Percentiles rank a stretch among this genome's conserved stretches.
phyloP scores from a whole-genome alignment of 495 filamentous ascomycete species.

The Daldinia loculata region DNA sequence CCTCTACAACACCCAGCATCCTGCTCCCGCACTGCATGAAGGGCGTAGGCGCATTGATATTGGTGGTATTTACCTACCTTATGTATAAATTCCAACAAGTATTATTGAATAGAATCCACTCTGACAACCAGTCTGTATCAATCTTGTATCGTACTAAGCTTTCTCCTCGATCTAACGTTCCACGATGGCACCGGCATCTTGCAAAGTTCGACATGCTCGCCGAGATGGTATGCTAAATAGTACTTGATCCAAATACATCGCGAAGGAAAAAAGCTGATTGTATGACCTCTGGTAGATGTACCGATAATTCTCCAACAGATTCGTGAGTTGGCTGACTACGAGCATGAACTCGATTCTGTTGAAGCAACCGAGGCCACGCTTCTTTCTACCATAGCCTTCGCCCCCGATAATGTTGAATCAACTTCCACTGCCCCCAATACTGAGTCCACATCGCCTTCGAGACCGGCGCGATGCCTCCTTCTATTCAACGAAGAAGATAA shows the following conservation, averaged over 20 bases:
- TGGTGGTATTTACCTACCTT: not conserved
- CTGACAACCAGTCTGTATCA: not conserved
- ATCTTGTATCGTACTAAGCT: not conserved
- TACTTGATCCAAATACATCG: not conserved
- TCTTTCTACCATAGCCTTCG: slow-evolving; percentile 79
- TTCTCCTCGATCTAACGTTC: not conserved
- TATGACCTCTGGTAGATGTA: slow-evolving; percentile 58
- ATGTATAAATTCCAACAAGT: slow-evolving; percentile 1
- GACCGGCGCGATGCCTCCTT: slow-evolving; percentile 58
- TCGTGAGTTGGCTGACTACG: slow-evolving; percentile 87
- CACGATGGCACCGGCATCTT: slow-evolving; percentile 36
- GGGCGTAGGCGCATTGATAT: slow-evolving; percentile 8
- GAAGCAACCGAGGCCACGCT: slow-evolving; percentile 81
- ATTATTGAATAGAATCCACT: not conserved
- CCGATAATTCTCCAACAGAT: slow-evolving; percentile 83
- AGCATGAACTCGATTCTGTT: slow-evolving; percentile 76
- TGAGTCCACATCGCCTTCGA: slow-evolving; percentile 52
- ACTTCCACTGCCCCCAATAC: slow-evolving; percentile 48
- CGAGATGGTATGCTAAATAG: slow-evolving; percentile 35
- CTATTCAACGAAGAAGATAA: slow-evolving; percentile 52
- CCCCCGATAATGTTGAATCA: slow-evolving; percentile 52
- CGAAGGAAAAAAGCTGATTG: slow-evolving; percentile 5
- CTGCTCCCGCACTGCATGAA: slow-evolving; percentile 6
- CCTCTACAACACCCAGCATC: not conserved
- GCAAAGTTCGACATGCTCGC: slow-evolving; percentile 42